These are phyloP conservation scores for Aspergillus terreus DNA, from an alignment of 2,329 filamentous ascomycete species.

Conservation along the genomic window DNA sequence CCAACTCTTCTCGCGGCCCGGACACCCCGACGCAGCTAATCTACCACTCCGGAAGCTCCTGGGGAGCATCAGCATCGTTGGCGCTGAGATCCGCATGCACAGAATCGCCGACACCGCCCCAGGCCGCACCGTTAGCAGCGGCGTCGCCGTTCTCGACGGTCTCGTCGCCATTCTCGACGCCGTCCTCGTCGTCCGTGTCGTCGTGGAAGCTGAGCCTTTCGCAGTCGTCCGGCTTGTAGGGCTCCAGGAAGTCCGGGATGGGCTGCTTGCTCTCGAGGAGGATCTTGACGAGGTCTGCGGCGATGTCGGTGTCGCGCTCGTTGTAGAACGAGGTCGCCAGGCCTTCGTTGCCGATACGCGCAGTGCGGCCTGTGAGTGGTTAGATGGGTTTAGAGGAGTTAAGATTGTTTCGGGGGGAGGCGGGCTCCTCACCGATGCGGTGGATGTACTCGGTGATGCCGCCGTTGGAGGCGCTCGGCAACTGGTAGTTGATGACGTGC, in stretches of 20 bases:
- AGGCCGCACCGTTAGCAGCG: neutral
- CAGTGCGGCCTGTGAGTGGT: slow-evolving; percentile 68
- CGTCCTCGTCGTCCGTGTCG: slow-evolving; percentile 45
- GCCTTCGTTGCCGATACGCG: slow-evolving; percentile 83
- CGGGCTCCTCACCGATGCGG: slow-evolving; percentile 68
- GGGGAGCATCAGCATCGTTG: neutral
- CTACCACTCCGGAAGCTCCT: too few relatives aligned
- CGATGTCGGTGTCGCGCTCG: slow-evolving; percentile 70
- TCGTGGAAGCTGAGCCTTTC: slow-evolving; percentile 50
- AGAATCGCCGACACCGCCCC: neutral
- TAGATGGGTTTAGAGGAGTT: neutral
- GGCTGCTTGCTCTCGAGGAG: slow-evolving; percentile 74
- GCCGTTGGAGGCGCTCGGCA: slow-evolving; percentile 71
- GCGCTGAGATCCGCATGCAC: neutral
- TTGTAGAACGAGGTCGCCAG: slow-evolving; percentile 87
- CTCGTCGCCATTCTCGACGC: neutral
- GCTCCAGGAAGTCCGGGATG: slow-evolving; percentile 76
- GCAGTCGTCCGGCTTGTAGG: slow-evolving; percentile 46
- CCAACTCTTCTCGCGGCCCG: too few relatives aligned
- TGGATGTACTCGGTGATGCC: slow-evolving; percentile 93
- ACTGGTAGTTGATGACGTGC: slow-evolving; percentile 91
- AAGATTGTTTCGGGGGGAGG: neutral
- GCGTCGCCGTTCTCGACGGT: neutral
- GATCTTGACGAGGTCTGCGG: slow-evolving; percentile 70
- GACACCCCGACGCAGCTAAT: too few relatives aligned